Evolutionary conservation across 768 basidiomycete genomes (phyloP).

Genomic region (Amanita rubescens): DNA sequence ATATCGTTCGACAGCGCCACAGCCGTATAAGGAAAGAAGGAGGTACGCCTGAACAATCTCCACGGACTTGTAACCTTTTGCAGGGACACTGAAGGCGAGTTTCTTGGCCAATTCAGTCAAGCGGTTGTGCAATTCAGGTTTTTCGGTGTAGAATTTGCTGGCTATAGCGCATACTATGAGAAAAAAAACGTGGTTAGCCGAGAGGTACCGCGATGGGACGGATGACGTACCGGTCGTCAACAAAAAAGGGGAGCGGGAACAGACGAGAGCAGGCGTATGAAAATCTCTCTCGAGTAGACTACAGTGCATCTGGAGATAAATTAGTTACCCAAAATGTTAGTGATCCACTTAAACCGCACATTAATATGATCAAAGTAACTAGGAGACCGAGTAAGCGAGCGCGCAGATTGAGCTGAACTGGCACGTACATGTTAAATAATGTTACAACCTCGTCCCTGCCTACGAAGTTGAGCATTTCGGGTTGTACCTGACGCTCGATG

Average conservation of each 20-base stretch:
- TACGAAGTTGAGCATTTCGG: slow-evolving; percentile 89
- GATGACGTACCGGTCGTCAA: slow-evolving; percentile 75
- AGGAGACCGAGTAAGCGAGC: slow-evolving; percentile 11
- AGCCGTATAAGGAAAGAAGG: slow-evolving; percentile 82
- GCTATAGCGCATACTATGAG: slow-evolving; percentile 87
- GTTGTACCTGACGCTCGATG: slow-evolving; percentile 86
- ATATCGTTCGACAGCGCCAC: slow-evolving; percentile 92
- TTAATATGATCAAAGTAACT: slow-evolving; percentile 76
- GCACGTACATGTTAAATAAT: slow-evolving; percentile 79
- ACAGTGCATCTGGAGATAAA: slow-evolving; percentile 54
- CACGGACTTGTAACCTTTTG: slow-evolving; percentile 84
- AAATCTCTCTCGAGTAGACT: slow-evolving; percentile 80
- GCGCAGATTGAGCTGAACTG: slow-evolving; percentile 6
- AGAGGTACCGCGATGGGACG: slow-evolving; percentile 3
- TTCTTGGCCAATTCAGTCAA: slow-evolving; percentile 80
- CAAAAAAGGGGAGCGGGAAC: slow-evolving; percentile 90
- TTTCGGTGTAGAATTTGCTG: slow-evolving; percentile 78
- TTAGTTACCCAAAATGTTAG: slow-evolving; percentile 11
- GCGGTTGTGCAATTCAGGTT: slow-evolving; percentile 74
- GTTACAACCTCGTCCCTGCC: slow-evolving; percentile 84
- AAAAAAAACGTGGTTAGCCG: slow-evolving; percentile 3
- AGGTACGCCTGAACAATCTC: slow-evolving; percentile 96
- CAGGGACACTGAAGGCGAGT: slow-evolving; percentile 82
- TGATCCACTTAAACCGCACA: slow-evolving; percentile 32
- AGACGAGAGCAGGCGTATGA: slow-evolving; percentile 91